Evolutionary conservation across 2,329 filamentous ascomycete species (phyloP), one percentile per base, ranked within the genome.

Genomic region (Macroventuria anomochaeta): DNA sequence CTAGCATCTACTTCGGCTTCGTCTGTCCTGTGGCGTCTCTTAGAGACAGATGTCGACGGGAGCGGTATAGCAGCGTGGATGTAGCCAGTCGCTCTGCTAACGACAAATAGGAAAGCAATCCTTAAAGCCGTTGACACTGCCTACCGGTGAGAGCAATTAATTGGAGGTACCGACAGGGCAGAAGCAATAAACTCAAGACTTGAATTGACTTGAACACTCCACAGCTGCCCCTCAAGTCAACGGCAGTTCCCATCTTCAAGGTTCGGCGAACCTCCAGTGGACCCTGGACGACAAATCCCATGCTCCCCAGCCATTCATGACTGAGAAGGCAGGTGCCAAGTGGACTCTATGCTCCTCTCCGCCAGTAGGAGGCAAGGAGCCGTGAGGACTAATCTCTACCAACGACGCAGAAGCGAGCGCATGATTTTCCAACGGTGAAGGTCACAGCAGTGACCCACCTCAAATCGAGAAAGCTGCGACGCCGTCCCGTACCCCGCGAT

Each of bases 401-500:
- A n/a, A 29, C 54, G 18, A 38, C 28, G 53, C 53, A 46, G 57
- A 53, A 58, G 53, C 57, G 56, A 59, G 58, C 55, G 41, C 55
- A 57, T 52, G 50, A 56, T 58, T 57, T 32, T 57, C 61, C 63
- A 59, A 54, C 57, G 46, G 55, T 55, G 48, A 48, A 51, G 33
- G 53, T 51, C 52, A 50, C 53, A 58, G 55, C 46, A 57, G 59
- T 59, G 61, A 56, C 60, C 62, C 59, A 58, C 57, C 57, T 62
- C 48, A 46, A 55, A 62, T 65, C 50, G 59, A 63, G 52, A 61
- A 57, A 59, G 46, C 42, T 44, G 46, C 43, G 31, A 53, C 54
- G 40, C 50, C 48, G 53, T 57, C 53, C 58, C 47, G 50, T 46
- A 63, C 62, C 64, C 63, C 66, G 55, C 65, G 40, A 58, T 61